Evolutionary conservation across 2,329 filamentous ascomycete genomes (phyloP).

Genomic region (Coniochaeta hoffmannii): DNA sequence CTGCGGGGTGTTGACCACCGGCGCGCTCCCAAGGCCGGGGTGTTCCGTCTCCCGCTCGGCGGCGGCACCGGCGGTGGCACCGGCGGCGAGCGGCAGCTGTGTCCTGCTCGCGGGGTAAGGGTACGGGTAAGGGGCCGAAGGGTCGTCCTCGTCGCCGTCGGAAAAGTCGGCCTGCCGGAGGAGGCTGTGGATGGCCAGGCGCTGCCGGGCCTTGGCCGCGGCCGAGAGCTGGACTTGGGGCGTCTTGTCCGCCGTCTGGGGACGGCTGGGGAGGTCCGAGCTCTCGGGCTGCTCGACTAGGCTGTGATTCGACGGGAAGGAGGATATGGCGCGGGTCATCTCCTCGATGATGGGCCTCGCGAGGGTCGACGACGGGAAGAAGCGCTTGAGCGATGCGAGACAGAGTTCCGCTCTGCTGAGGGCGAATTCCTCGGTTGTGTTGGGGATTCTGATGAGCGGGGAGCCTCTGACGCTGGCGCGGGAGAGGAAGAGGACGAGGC

Average conservation of each 20-base stretch:
- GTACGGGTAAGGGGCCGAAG: neutral
- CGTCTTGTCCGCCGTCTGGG: neutral
- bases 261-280: neutral
- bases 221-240: slow-evolving; percentile 12
- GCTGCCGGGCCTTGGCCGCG: slow-evolving; percentile 14
- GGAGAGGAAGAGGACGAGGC: slow-evolving; percentile 24
- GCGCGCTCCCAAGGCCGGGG: neutral
- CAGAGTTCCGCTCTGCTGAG: slow-evolving; percentile 18
- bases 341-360: slow-evolving; percentile 20
- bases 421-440: slow-evolving; percentile 15
- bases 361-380: slow-evolving; percentile 17
- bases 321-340: slow-evolving; percentile 13
- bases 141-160: slow-evolving; percentile 16
- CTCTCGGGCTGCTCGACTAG: neutral
- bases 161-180: slow-evolving; percentile 18
- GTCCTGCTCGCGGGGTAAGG: neutral
- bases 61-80: neutral
- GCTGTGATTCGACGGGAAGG: slow-evolving; percentile 9
- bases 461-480: slow-evolving; percentile 9
- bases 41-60: neutral
- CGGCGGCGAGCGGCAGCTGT: too few species aligned
- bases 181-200: slow-evolving; percentile 21
- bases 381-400: slow-evolving; percentile 16
- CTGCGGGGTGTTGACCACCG: neutral
- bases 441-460: slow-evolving; percentile 3